A percentile compares a stretch with the other conserved stretches of the same genome.
These are phyloP conservation scores for Mortierella sp. DNA, from an alignment of 371 early-diverging fungal genomes.

Conservation along the genomic window DNA sequence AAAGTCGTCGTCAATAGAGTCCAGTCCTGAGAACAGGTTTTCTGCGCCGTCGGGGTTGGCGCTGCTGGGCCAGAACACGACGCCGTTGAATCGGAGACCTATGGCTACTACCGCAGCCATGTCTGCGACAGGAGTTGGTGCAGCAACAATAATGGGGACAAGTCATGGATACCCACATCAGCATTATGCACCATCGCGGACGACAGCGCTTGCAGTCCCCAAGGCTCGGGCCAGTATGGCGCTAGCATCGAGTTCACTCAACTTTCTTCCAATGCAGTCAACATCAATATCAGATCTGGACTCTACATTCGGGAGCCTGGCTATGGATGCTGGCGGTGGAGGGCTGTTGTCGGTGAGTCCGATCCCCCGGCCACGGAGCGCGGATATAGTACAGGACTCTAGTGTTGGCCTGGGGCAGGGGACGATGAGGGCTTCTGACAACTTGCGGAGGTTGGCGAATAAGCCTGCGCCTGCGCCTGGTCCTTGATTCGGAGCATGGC, in stretches of 20 bases:
- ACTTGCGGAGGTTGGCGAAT: constrained; percentile 30
- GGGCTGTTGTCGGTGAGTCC: neutral
- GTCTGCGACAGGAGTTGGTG: neutral
- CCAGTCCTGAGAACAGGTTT: neutral
- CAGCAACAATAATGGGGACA: neutral
- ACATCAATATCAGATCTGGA: constrained; percentile 10
- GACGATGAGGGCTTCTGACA: constrained; percentile 26
- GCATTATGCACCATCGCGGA: constrained; percentile 1
- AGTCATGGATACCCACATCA: neutral
- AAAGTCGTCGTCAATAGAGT: no score
- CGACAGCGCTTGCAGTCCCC: constrained; percentile 17
- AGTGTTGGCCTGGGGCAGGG: neutral
- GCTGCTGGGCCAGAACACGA: constrained; percentile 23
- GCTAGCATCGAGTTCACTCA: constrained; percentile 23
- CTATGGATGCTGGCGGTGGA: neutral
- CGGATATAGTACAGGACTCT: neutral
- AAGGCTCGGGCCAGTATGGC: constrained; percentile 55
- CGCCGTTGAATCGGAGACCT: neutral
- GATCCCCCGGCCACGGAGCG: neutral
- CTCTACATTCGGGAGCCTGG: neutral
- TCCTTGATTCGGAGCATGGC: neutral
- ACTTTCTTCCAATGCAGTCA: constrained; percentile 5
- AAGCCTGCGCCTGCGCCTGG: constrained; percentile 8
- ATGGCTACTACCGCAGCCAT: neutral
- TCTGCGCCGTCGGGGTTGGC: constrained; percentile 30